Base-by-base conservation (phyloP, 768 basidiomycete genomes). In the Hericium erinaceus region DNA sequence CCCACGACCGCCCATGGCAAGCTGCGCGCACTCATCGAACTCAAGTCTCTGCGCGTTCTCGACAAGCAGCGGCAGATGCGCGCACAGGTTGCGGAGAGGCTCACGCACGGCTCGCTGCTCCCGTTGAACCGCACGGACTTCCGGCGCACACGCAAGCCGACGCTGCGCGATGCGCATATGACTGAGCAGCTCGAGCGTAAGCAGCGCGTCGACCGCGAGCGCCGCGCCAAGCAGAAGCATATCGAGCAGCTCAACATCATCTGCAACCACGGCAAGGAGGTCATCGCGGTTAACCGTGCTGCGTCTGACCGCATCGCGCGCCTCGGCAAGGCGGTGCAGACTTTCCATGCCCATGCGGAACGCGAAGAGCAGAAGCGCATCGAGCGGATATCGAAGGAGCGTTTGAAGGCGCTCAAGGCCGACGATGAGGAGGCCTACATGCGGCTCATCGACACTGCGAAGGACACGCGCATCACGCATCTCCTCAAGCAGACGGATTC, bases 381-480 rank as follows among this genome's bases (percentile, higher is more conserved):
- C 63, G 97, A 98, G 73, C 79, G 93, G 57, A 84, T 99, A 48
- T 85, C 89, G 49, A 98, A 98, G 76, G 97, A 98, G 71, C 93
- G 95, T 90, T 75, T 99, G 61, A 93, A 91, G 75, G 97, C 95
- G 8, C 84, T 98, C 64, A 94, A 95, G 74, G 89, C 89, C 28
- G 95, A 98, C 68, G 95, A 99, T 75, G 97, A 99, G 76, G 97
- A 98, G 73, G 95, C 92, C n/a, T 99, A 99, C 72, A 87, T 98
- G 83, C 94, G 94, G 69, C 88, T 99, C 66, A 92, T 99, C 66
- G 97, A 98, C 70, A 97, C 95, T 16, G 95, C 95, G 58, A 99
- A 99, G 71, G 97, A 99, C 66, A 98, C 95, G 10, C 89, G 97
- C 72, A 98, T 99, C 73, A 97, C 95, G 0, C 97, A 98, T 72